Percentiles rank a stretch among this genome's conserved stretches.
Conservation (phyloP, 805 yeast genomes). For the Nakazawaea wickerhamii region DNA sequence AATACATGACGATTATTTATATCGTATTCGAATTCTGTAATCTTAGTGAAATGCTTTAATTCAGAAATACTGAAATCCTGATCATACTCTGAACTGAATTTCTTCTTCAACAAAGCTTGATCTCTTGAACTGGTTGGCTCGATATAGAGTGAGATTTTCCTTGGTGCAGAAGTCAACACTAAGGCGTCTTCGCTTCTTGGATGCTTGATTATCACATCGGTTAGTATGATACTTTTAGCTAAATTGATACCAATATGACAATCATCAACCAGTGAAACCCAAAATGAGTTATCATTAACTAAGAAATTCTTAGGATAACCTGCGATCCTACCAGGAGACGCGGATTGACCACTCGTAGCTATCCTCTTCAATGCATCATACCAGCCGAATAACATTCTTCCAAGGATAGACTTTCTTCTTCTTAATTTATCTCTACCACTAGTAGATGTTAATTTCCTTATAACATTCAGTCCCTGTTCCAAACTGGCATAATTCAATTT, state of each 20-base stretch:
- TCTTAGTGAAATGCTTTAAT: conserved; percentile 3
- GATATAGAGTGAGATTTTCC: conserved; percentile 11
- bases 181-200: conserved; percentile 13
- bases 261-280: conserved; percentile 6
- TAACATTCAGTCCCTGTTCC: conserved; percentile 8
- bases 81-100: background rate
- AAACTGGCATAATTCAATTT: conserved; percentile 10
- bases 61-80: conserved; percentile 7
- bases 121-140: conserved; percentile 1
- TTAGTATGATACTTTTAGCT: conserved; percentile 3
- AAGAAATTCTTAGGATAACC: conserved; percentile 5
- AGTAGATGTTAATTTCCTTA: conserved; percentile 4
- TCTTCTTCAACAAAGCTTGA: background rate
- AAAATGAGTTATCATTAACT: conserved; percentile 4
- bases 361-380: conserved; percentile 9
- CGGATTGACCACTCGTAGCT: background rate
- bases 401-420: conserved; percentile 3
- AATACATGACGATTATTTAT: conserved; percentile 7
- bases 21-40: conserved; percentile 11
- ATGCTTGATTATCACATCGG: conserved; percentile 6
- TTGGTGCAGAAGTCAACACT: conserved; percentile 9
- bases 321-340: background rate
- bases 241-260: conserved; percentile 10
- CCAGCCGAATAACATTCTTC: conserved; percentile 10
- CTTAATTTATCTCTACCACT: background rate